Evolutionary conservation across 768 basidiomycete genomes (phyloP).

Genomic region (Leccinum truebloodii): DNA sequence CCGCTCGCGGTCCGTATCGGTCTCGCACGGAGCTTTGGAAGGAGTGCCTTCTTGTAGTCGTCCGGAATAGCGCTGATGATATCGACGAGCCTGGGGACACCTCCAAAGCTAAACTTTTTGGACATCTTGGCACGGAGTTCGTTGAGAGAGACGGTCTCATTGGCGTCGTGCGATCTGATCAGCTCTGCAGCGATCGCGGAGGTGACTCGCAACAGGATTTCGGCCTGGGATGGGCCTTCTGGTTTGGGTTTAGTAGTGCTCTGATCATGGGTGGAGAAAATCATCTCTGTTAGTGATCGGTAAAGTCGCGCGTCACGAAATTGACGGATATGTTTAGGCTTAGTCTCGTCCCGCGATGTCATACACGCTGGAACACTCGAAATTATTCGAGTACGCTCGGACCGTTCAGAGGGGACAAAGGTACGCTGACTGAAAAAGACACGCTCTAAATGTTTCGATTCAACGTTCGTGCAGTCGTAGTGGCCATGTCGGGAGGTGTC

Average conservation of each 20-base stretch:
- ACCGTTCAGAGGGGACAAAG: slow-evolving; percentile 33
- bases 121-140: slow-evolving; percentile 83
- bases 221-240: slow-evolving; percentile 83
- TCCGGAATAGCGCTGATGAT: slow-evolving; percentile 99
- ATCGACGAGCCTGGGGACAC: slow-evolving; percentile 92
- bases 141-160: slow-evolving; percentile 81
- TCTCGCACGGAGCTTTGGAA: slow-evolving; percentile 88
- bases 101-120: slow-evolving; percentile 85
- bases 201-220: slow-evolving; percentile 85
- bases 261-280: slow-evolving; percentile 13
- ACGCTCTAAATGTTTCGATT: not conserved
- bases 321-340: slow-evolving; percentile 11
- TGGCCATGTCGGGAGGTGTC: slow-evolving; percentile 95
- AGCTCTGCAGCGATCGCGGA: slow-evolving; percentile 94
- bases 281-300: slow-evolving; percentile 27
- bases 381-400: slow-evolving; percentile 14
- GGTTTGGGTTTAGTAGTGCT: not conserved
- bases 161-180: slow-evolving; percentile 82
- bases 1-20: slow-evolving; percentile 97
- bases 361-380: slow-evolving; percentile 7
- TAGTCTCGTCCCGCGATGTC: slow-evolving; percentile 15
- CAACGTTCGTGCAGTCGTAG: slow-evolving; percentile 56
- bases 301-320: not conserved
- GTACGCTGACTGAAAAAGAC: not conserved
- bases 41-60: slow-evolving; percentile 88